Percentiles rank a stretch among this genome's conserved stretches.
Evolutionary conservation across 1,284 basidiomycete genomes (phyloP).

Genomic region (Hypsizygus ulmarius): DNA sequence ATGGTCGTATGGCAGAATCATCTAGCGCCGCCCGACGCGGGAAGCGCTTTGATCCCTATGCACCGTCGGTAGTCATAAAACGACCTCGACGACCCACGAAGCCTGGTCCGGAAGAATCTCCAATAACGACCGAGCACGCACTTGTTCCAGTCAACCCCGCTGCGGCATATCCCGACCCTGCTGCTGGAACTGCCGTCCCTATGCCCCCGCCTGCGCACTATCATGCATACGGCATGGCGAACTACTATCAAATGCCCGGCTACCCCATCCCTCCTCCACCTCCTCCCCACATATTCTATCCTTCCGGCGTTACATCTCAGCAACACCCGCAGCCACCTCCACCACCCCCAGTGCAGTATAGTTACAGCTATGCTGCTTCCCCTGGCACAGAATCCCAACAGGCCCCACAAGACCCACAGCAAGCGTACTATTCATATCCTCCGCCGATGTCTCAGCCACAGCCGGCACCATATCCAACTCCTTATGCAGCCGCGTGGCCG

Average conservation of each 20-base stretch:
- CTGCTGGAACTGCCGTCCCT: slow-evolving; percentile 7
- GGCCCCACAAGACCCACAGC: slow-evolving; percentile 7
- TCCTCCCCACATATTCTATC: not conserved
- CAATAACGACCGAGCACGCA: slow-evolving; percentile 14
- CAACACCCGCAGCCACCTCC: not conserved
- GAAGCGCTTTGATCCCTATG: slow-evolving; percentile 57
- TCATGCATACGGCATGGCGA: slow-evolving; percentile 9
- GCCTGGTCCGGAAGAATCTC: slow-evolving; percentile 12
- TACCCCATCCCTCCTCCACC: slow-evolving; percentile 4
- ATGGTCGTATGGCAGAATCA: slow-evolving; percentile 35
- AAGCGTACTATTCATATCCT: slow-evolving; percentile 15
- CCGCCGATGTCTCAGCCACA: slow-evolving; percentile 1
- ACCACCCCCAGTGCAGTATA: slow-evolving; percentile 2
- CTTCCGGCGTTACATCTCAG: not conserved
- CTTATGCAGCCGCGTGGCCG: slow-evolving; percentile 9
- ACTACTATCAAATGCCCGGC: slow-evolving; percentile 12
- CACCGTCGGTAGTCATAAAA: slow-evolving; percentile 13
- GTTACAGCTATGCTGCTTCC: slow-evolving; percentile 10
- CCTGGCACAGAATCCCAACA: slow-evolving; percentile 6
- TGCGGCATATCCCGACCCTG: not conserved
- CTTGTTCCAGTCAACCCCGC: not conserved
- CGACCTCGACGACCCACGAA: slow-evolving; percentile 16
- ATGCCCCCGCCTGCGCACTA: slow-evolving; percentile 7
- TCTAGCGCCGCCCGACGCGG: slow-evolving; percentile 37
- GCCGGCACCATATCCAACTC: slow-evolving; percentile 1